phyloP scores from a whole-genome alignment of 129 eudicot genomes.

The Saposhnikovia divaricata region DNA sequence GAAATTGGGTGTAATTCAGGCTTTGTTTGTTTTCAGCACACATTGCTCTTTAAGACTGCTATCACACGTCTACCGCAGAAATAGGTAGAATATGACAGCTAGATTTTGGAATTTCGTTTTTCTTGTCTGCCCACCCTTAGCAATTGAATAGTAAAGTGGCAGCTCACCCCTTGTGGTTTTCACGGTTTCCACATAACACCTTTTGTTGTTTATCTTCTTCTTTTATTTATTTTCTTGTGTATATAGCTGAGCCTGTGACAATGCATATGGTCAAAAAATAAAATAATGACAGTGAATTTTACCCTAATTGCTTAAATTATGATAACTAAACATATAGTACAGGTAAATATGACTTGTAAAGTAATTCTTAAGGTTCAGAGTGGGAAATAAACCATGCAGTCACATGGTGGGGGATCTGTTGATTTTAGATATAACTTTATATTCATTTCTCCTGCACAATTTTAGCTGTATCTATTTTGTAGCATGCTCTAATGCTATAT shows the following conservation, averaged over 20 bases:
- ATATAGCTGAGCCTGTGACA: background rate
- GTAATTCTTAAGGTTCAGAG: background rate
- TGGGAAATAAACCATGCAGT: background rate
- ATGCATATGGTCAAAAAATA: background rate
- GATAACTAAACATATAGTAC: background rate
- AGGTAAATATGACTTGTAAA: background rate
- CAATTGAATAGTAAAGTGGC: background rate
- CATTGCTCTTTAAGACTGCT: background rate
- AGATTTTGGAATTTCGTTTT: background rate
- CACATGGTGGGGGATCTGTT: background rate
- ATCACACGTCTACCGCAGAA: background rate
- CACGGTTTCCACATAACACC: background rate
- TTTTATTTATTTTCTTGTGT: background rate
- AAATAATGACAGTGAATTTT: background rate
- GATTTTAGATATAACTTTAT: background rate
- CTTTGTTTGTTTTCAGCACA: background rate
- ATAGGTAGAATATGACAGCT: background rate
- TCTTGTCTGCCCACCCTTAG: background rate
- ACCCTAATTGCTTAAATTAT: background rate
- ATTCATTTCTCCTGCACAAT: background rate
- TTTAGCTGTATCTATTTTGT: conserved; percentile 11
- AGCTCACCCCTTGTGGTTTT: background rate
- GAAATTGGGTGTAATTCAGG: background rate
- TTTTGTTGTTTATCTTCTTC: background rate
- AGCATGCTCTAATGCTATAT: conserved; percentile 13